Evolutionary conservation across 2,329 filamentous ascomycete species (phyloP), one percentile per base, ranked within the genome.

Genomic region (Emergomyces orientalis): DNA sequence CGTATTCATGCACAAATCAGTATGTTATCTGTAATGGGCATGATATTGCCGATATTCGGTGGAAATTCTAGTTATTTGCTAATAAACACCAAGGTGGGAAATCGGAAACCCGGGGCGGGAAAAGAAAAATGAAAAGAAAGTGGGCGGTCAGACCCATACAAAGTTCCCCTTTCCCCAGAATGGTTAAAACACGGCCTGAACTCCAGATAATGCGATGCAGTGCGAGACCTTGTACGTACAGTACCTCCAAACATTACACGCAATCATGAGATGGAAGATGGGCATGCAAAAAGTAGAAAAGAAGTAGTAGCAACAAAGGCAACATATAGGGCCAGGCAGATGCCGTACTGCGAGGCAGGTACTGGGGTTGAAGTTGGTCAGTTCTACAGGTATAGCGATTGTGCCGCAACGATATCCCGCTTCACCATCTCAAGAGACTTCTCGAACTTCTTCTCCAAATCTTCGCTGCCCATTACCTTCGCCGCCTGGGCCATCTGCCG

Each of bases 391-490:
- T 97, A 97, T 76, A 97, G 80, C 70, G 89, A 95, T 80, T 97
- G 92, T 57, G 93, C 91, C 30, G 93, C 91, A 64, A 99, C 93
- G 74, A 99, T 92, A 74, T 97, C 94, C 71, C 94, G 84, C 75
- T 90, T 85, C 62, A 97, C 89, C 83, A 95, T 94, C 63, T 83
- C 82, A 69, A 99, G 79, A 65, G 90, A 88, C 68, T 86, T 84
- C 71, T 96, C 92, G 73, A 99, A 99, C 78, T 96, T 97, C 73
- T 87, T 84, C 72, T 92, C 89, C 63, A 99, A 80, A 71, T 97
- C 94, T 65, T 96, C 91, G 74, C 89, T 97, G 71, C 94, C 94
- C 94, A 99, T 99, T 66, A 97, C 93, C 79, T 97, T 97, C 67
- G 90, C 86, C 30, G 93, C 94, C 78, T 97, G 90, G 19, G 89